Conservation (phyloP, 495 filamentous ascomycete genomes). For the Podospora pseudopauciseta region DNA sequence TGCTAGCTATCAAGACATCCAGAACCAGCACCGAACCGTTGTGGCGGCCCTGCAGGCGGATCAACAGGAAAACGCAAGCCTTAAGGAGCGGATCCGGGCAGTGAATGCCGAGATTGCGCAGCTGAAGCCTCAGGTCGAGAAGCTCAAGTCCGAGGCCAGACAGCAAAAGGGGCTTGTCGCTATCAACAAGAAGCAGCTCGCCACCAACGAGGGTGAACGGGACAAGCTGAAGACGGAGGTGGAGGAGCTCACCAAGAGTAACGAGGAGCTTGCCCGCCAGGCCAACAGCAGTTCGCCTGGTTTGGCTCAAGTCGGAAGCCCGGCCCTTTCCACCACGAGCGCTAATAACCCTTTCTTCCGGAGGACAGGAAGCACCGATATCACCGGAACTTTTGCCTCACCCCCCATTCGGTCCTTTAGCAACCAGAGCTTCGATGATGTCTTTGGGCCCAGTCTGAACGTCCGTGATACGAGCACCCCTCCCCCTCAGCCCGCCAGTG, state of each 20-base stretch:
- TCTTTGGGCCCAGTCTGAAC: slow-evolving; percentile 65
- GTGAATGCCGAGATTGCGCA: slow-evolving; percentile 77
- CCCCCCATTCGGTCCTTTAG: slow-evolving; percentile 43
- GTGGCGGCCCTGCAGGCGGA: slow-evolving; percentile 73
- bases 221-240: slow-evolving; percentile 80
- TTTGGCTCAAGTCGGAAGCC: slow-evolving; percentile 51
- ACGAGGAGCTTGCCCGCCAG: slow-evolving; percentile 50
- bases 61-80: slow-evolving; percentile 76
- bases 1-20: slow-evolving; percentile 75
- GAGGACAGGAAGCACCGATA: slow-evolving; percentile 63
- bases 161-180: slow-evolving; percentile 94
- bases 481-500: slow-evolving; percentile 48
- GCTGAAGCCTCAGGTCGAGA: slow-evolving; percentile 84
- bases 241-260: slow-evolving; percentile 62
- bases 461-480: slow-evolving; percentile 40
- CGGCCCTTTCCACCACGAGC: slow-evolving; percentile 69
- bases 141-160: slow-evolving; percentile 79
- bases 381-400: slow-evolving; percentile 53
- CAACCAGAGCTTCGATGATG: slow-evolving; percentile 78
- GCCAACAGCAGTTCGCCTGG: slow-evolving; percentile 40
- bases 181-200: slow-evolving; percentile 96
- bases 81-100: slow-evolving; percentile 83
- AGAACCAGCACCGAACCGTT: slow-evolving; percentile 76
- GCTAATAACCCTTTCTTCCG: slow-evolving; percentile 90
- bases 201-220: slow-evolving; percentile 79